Conservation (phyloP, 2,329 filamentous ascomycete species). For the Cytospora piceicola region DNA sequence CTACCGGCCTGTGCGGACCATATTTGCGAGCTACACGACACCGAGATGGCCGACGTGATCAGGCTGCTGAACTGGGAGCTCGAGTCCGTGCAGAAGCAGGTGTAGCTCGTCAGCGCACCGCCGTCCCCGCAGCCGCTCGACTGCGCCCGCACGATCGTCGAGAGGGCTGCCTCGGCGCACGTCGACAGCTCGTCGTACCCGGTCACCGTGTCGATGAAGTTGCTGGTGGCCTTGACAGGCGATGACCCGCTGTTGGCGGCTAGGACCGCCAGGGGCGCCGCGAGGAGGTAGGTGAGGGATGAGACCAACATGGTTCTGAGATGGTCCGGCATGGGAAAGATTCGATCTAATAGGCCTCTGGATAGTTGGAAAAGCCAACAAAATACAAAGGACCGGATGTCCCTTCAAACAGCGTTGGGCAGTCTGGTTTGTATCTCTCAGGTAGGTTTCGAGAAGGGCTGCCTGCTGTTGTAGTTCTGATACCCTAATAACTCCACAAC, state of each 20-base stretch:
- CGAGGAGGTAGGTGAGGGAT: background rate
- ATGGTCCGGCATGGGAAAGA: background rate
- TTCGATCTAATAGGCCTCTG: background rate
- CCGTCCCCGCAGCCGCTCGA: constrained; percentile 31
- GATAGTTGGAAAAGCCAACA: no score
- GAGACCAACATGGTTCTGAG: constrained; percentile 8
- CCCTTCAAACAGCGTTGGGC: background rate
- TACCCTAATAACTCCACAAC: background rate
- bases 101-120: constrained; percentile 29
- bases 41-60: constrained; percentile 23
- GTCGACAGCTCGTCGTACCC: constrained; percentile 25
- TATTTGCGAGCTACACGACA: constrained; percentile 16
- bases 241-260: background rate
- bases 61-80: constrained; percentile 21
- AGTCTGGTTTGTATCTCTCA: background rate
- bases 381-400: background rate
- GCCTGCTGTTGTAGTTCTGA: background rate
- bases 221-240: background rate
- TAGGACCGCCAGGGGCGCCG: constrained; percentile 6
- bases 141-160: constrained; percentile 31
- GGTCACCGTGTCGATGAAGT: constrained; percentile 18
- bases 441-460: no score
- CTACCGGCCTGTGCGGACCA: constrained; percentile 8
- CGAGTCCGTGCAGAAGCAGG: constrained; percentile 31
- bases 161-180: constrained; percentile 30